Base-by-base conservation (phyloP, 331 rosid species). In the Pyrus hybrid region DNA sequence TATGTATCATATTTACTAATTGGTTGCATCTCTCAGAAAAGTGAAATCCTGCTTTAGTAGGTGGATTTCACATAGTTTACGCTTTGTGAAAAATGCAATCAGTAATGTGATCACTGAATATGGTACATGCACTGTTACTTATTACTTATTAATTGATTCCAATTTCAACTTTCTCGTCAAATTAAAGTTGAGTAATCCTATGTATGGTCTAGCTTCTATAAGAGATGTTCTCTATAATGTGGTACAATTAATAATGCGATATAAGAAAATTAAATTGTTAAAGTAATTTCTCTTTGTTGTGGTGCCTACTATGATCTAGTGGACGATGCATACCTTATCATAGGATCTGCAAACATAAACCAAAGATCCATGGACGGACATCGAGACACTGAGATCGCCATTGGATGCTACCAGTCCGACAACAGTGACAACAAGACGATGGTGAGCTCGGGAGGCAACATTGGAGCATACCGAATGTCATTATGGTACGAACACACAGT, bases 261-360 rank as follows among this genome's bases (percentile, higher is more conserved):
- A 6, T 63, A 29, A 18, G 37, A 14, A 6, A 29, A 6, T 25
- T 23, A 22, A 13, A 17, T 29, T 16, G 1, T 57, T 56, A 0
- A 21, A 1, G 7, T 72, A 41, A 21, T 61, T 33, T 57, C 13
- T 25, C 18, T 12, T 56, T 56, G 23, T 4, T 71, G 22, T 62
- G 82, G 41, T 21, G 25, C 49, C 78, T 68, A 47, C 79, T 54
- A 62, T 63, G 68, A 26, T 67, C 57, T 71, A 93, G 98, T 91
- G 93, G 98, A 93, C 82, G 98, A 93, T 80, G 69, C 80, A 56
- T 93, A 91, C 90, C 84, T 93, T 29, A 12, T 93, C 57, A 85
- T 93, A 57, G 98, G 98, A 82, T 93, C 98, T 20, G 97, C 98
- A 14, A 93, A 93, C 70, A 80, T 93, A 74, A 93, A 93, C 86